A percentile compares a stretch with the other conserved stretches of the same genome.
Conservation (phyloP, 2,329 filamentous ascomycete species). For the Alternaria triticina region DNA sequence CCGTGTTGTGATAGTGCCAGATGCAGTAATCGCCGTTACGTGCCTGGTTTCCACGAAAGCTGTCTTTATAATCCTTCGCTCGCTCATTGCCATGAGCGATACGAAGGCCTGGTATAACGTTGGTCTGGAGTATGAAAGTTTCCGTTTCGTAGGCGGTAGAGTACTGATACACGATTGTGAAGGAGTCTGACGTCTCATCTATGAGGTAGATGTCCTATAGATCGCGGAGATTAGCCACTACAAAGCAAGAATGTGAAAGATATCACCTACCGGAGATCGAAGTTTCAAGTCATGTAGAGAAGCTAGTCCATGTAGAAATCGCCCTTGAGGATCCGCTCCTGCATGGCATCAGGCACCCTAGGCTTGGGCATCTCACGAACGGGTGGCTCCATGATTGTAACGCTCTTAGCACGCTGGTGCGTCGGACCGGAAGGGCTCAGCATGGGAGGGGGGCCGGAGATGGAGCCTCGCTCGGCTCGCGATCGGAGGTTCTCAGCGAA, state of each 20-base stretch:
- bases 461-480: constrained; percentile 78
- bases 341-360: constrained; percentile 80
- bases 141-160: constrained; percentile 9
- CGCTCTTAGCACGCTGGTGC: constrained; percentile 73
- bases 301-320: constrained; percentile 95
- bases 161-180: constrained; percentile 25
- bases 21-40: background rate
- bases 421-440: constrained; percentile 12
- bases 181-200: constrained; percentile 14
- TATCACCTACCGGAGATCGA: constrained; percentile 31
- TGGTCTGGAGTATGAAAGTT: constrained; percentile 3
- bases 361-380: constrained; percentile 65
- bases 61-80: constrained; percentile 15
- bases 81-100: constrained; percentile 6
- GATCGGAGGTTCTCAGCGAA: constrained; percentile 95
- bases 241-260: background rate
- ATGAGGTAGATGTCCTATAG: constrained; percentile 11
- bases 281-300: constrained; percentile 10
- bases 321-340: constrained; percentile 95
- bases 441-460: constrained; percentile 54
- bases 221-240: constrained; percentile 6
- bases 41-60: constrained; percentile 20
- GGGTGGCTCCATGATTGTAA: constrained; percentile 66
- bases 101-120: constrained; percentile 2
- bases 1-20: background rate